Conservation (phyloP, 2,329 filamentous ascomycete genomes). For the Pseudocercospora musae region DNA sequence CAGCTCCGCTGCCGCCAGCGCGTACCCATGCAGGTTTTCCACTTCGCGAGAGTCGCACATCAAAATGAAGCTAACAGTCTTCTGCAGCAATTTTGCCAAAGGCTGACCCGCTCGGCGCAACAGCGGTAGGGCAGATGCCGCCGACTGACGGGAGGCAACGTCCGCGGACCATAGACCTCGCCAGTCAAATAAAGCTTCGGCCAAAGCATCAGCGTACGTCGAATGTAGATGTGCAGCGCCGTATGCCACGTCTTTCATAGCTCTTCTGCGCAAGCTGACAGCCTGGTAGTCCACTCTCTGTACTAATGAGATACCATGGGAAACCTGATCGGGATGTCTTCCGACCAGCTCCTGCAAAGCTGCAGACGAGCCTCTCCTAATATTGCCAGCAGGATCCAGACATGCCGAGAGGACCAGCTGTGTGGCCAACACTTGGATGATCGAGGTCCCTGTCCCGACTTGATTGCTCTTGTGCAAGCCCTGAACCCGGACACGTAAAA, state of each 20-base stretch:
- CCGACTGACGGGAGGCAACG: conserved; percentile 66
- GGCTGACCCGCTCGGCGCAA: conserved; percentile 43
- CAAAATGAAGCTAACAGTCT: conserved; percentile 46
- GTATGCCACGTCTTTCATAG: conserved; percentile 72
- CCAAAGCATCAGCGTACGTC: conserved; percentile 64
- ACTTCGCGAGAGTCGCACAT: conserved; percentile 36
- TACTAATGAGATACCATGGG: conserved; percentile 78
- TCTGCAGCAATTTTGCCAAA: conserved; percentile 38
- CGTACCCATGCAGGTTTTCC: conserved; percentile 22
- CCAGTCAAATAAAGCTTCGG: conserved; percentile 75
- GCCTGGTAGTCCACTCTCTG: conserved; percentile 91
- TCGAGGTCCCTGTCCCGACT: conserved; percentile 11
- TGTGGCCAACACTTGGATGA: conserved; percentile 67
- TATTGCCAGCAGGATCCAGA: conserved; percentile 88
- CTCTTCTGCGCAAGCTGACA: conserved; percentile 80
- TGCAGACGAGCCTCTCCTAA: conserved; percentile 85
- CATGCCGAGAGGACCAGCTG: conserved; percentile 79
- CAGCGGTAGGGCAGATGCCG: conserved; percentile 66
- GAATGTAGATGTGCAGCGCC: conserved; percentile 63
- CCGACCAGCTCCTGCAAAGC: conserved; percentile 92
- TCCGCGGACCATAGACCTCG: conserved; percentile 82
- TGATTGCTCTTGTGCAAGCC: conserved; percentile 15
- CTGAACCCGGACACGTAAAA: conserved; percentile 58
- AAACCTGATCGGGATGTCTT: conserved; percentile 80
- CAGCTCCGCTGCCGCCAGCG: conserved; percentile 13